These are phyloP conservation scores for Ustilago trichophora DNA, from an alignment of 1,284 basidiomycete species.

Conservation along the genomic window DNA sequence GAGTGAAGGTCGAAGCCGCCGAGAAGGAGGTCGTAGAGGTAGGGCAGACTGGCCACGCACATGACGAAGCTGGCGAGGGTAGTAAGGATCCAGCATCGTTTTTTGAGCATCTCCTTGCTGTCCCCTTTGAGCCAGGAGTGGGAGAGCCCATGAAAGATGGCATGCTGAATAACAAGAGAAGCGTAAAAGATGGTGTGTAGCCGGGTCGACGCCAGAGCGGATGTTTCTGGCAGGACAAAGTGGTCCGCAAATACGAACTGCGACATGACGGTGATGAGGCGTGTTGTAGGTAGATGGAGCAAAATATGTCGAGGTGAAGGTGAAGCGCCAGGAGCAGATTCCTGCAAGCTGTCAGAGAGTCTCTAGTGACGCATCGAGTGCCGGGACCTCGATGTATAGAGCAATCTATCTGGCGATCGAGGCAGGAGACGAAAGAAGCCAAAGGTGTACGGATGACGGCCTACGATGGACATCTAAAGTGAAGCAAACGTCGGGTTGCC, in stretches of 20 bases:
- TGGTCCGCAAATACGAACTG: constrained; percentile 43
- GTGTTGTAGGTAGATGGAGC: too few relatives aligned
- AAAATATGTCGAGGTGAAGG: background rate
- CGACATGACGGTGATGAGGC: constrained; percentile 23
- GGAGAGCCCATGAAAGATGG: constrained; percentile 55
- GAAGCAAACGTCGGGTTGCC: too few relatives aligned
- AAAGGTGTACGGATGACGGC: too few relatives aligned
- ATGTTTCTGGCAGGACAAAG: constrained; percentile 32
- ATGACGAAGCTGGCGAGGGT: constrained; percentile 60
- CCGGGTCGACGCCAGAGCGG: constrained; percentile 20
- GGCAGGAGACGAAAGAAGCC: too few relatives aligned
- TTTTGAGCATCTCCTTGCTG: constrained; percentile 54
- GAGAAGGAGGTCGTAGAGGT: constrained; percentile 53
- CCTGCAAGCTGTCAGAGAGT: too few relatives aligned
- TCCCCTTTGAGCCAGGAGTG: constrained; percentile 47
- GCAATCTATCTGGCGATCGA: too few relatives aligned
- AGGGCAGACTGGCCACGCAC: constrained; percentile 57
- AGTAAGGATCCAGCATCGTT: constrained; percentile 65
- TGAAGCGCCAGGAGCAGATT: too few relatives aligned
- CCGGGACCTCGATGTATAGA: too few relatives aligned
- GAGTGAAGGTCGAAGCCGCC: constrained; percentile 52
- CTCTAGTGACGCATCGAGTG: too few relatives aligned
- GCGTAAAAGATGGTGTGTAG: constrained; percentile 44
- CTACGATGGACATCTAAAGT: too few relatives aligned
- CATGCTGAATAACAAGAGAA: constrained; percentile 56